Conservation (phyloP, 192 early-diverging fungal species). For the Rhizoclosmatium globosum region DNA sequence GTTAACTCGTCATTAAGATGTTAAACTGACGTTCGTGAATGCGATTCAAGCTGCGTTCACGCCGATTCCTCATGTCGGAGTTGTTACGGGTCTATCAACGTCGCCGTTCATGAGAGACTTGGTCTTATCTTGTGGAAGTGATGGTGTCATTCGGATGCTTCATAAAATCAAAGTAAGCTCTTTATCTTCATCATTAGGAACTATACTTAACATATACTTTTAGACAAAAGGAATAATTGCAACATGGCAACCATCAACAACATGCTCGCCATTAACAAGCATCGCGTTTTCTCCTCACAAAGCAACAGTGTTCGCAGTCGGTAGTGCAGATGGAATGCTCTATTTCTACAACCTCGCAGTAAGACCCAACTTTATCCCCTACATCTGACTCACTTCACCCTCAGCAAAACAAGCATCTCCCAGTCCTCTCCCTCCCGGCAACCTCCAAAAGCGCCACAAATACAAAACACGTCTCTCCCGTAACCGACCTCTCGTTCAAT, state of each 20-base stretch:
- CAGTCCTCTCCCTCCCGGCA: slow-evolving; percentile 9
- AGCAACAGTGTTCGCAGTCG: slow-evolving; percentile 49
- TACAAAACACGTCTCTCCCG: neutral
- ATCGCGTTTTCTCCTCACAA: slow-evolving; percentile 51
- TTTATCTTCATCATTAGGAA: neutral
- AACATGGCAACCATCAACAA: slow-evolving; percentile 51
- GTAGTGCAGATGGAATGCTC: slow-evolving; percentile 40
- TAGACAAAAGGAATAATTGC: slow-evolving; percentile 23
- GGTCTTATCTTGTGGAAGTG: slow-evolving; percentile 49
- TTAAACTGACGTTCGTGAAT: slow-evolving; percentile 28
- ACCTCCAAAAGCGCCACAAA: neutral
- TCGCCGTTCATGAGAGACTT: slow-evolving; percentile 57
- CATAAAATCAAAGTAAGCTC: slow-evolving; percentile 45
- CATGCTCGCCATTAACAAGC: slow-evolving; percentile 23
- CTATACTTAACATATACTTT: neutral
- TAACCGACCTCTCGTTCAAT: slow-evolving; percentile 18
- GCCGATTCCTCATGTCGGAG: slow-evolving; percentile 50
- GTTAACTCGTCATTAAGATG: neutral
- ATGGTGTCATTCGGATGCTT: slow-evolving; percentile 50
- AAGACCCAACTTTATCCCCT: slow-evolving; percentile 2
- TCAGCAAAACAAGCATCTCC: slow-evolving; percentile 28
- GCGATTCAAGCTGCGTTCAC: slow-evolving; percentile 40
- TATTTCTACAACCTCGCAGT: slow-evolving; percentile 59
- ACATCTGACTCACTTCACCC: neutral
- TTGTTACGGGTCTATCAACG: slow-evolving; percentile 46